Evolutionary conservation across 495 filamentous ascomycete genomes (phyloP).

Genomic region (Podospora pseudopauciseta): DNA sequence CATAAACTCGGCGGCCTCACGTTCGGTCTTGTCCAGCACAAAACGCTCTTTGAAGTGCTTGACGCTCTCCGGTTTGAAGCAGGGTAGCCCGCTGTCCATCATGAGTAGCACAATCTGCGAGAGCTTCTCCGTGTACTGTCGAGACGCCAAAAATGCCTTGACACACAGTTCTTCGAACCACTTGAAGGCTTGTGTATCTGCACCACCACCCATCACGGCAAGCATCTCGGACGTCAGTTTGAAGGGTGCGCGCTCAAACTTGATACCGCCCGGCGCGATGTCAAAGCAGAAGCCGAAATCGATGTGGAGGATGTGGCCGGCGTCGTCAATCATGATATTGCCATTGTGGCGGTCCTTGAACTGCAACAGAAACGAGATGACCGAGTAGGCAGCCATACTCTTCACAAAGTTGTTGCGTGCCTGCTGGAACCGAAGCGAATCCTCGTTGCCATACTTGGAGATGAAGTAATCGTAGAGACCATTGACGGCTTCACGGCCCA

Average conservation of each 20-base stretch:
- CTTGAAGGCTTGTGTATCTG: conserved; percentile 79
- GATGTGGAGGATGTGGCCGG: conserved; percentile 96
- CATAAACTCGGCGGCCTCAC: conserved; percentile 95
- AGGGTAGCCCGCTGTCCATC: conserved; percentile 94
- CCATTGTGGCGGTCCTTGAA: conserved; percentile 99
- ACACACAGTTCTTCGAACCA: conserved; percentile 96
- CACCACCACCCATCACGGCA: conserved; percentile 90
- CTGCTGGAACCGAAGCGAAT: conserved; percentile 89
- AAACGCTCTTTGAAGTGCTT: conserved; percentile 90
- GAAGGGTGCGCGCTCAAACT: conserved; percentile 96
- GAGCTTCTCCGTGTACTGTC: conserved; percentile 81
- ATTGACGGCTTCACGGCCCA: conserved; percentile 95
- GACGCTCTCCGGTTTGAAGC: conserved; percentile 96
- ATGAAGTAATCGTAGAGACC: conserved; percentile 97
- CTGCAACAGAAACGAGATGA: conserved; percentile 93
- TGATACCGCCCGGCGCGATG: conserved; percentile 92
- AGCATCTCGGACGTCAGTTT: conserved; percentile 98
- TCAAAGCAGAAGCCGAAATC: conserved; percentile 99
- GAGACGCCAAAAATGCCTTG: conserved; percentile 91
- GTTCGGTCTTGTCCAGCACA: conserved; percentile 86
- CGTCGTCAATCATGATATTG: conserved; percentile 98
- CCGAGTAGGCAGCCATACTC: conserved; percentile 99
- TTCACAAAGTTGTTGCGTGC: conserved; percentile 97
- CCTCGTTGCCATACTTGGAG: conserved; percentile 93
- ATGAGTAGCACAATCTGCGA: conserved; percentile 86